Base-by-base conservation (phyloP, 2,329 filamentous ascomycete genomes). In the Diaporthe longicolla region DNA sequence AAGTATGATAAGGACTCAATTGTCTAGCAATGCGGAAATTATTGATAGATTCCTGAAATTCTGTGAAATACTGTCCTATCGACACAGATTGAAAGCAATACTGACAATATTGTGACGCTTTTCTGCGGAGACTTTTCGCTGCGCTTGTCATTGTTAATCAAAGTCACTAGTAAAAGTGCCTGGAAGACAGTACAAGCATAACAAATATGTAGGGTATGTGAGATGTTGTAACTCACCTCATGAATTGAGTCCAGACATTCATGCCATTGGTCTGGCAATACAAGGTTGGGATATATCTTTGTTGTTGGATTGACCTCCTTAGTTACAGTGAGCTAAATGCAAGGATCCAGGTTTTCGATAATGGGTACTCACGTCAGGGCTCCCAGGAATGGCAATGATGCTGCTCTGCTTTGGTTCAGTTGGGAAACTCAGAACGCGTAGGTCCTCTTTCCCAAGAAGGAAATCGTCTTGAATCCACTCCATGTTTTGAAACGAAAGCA, bases 391-490 rank as follows among this genome's bases (percentile, higher is more conserved):
- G 45, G 15, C 21, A n/a, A 68, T 17, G 15, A 58, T 17, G 9
- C 32, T 35, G 40, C 63, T 68, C 37, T 32, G 35, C 68, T 70
- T 43, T 8, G n/a, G 32, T 43, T 48, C 40, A 45, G 54, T 19
- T n/a, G 54, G 35, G 32, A 70, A 70, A 13, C 32, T 55, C 15
- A 70, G 40, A 32, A 48, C 21, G 40, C 32, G 43, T 11, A 58
- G n/a, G 43, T 70, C 68, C 21, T 59, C 52, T 21, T 37, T 29
- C 43, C 37, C 24, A n/a, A 70, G 68, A 7, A 70, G 29, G 8
- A 13, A 29, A 13, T 70, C 68, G 43, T 48, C 21, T 32, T 59
- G 40, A 29, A 70, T n/a, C 68, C 68, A 70, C 24, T 66, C 43
- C 61, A 66, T 66, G 19, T 35, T 8, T 29, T 19, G 3, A 35